Percentiles rank a stretch among this genome's conserved stretches.
phyloP scores from a whole-genome alignment of 1,139 yeast species.

The Taphrina pruni region DNA sequence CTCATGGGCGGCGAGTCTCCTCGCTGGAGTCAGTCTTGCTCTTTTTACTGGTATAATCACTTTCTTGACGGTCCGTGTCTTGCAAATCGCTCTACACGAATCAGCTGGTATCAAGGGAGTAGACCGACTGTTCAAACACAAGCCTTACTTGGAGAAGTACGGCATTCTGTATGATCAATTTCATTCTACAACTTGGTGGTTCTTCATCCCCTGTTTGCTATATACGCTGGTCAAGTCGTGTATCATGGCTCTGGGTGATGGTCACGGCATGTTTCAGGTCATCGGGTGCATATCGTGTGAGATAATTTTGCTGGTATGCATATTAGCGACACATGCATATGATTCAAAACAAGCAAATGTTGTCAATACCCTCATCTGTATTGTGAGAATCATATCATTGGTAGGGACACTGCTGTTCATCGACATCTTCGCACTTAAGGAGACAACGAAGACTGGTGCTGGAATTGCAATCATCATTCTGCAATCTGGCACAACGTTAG shows the following conservation, averaged over 20 bases:
- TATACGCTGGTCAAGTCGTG: slow-evolving; percentile 51
- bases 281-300: slow-evolving; percentile 51
- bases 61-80: slow-evolving; percentile 48
- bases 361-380: slow-evolving; percentile 50
- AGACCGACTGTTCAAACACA: slow-evolving; percentile 49
- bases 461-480: slow-evolving; percentile 51
- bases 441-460: slow-evolving; percentile 49
- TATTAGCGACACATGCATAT: slow-evolving; percentile 49
- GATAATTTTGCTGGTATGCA: slow-evolving; percentile 45
- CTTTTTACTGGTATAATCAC: slow-evolving; percentile 48
- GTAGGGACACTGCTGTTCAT: slow-evolving; percentile 50
- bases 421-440: slow-evolving; percentile 49
- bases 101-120: slow-evolving; percentile 47
- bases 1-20: slow-evolving; percentile 50
- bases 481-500: slow-evolving; percentile 49
- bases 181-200: slow-evolving; percentile 52
- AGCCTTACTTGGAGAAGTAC: slow-evolving; percentile 51
- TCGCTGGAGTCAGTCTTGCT: slow-evolving; percentile 51
- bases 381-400: slow-evolving; percentile 49
- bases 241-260: slow-evolving; percentile 51
- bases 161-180: slow-evolving; percentile 52
- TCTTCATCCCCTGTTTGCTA: slow-evolving; percentile 48
- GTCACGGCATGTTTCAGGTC: slow-evolving; percentile 51
- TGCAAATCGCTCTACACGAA: slow-evolving; percentile 47
- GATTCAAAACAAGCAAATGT: slow-evolving; percentile 51